Conservation (phyloP, 148 eudicot genomes). For the Nyssa sinensis region DNA sequence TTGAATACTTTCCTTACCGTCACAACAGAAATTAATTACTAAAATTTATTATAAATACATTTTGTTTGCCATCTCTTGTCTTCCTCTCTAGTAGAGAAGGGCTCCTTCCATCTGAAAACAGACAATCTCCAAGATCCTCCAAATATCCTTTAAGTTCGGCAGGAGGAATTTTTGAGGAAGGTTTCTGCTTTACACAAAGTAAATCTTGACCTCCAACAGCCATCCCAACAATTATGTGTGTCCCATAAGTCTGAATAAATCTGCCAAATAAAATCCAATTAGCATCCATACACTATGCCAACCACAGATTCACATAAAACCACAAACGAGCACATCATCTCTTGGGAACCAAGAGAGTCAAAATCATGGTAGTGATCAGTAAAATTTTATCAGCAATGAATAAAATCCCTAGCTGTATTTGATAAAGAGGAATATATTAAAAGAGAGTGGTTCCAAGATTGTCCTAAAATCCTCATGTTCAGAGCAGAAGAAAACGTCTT, state of each 20-base stretch:
- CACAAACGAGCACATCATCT: neutral
- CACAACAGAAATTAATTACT: neutral
- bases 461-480: no score
- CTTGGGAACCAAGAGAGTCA: neutral
- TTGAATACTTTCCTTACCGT: neutral
- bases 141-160: slow-evolving; percentile 71
- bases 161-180: slow-evolving; percentile 63
- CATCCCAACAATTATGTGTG: slow-evolving; percentile 88
- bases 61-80: slow-evolving; percentile 53
- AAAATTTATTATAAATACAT: slow-evolving; percentile 34
- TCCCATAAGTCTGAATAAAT: slow-evolving; percentile 85
- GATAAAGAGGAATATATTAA: neutral
- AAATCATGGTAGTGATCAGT: neutral
- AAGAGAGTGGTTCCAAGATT: no score
- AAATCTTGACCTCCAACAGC: slow-evolving; percentile 96
- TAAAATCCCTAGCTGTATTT: neutral
- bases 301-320: neutral
- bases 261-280: slow-evolving; percentile 57
- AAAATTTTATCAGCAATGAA: neutral
- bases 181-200: slow-evolving; percentile 74
- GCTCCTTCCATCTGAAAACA: slow-evolving; percentile 74
- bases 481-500: no score
- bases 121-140: slow-evolving; percentile 91
- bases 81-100: slow-evolving; percentile 52
- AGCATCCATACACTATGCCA: slow-evolving; percentile 13